Conservation (phyloP, 495 filamentous ascomycete genomes). For the Amniculicola lignicola region DNA sequence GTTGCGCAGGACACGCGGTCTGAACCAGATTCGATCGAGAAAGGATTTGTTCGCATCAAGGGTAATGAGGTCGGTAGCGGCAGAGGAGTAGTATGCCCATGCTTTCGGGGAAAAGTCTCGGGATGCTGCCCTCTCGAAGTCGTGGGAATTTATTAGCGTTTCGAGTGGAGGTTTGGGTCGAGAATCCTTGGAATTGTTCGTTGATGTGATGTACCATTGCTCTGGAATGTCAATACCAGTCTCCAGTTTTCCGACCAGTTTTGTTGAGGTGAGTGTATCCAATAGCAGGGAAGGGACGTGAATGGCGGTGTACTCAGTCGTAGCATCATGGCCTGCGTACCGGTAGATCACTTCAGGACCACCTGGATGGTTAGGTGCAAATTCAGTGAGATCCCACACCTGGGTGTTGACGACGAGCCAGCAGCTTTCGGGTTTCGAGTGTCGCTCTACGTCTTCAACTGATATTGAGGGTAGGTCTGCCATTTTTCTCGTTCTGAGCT, state of each 20-base stretch:
- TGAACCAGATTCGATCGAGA: slow-evolving; percentile 66
- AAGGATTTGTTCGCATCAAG: slow-evolving; percentile 54
- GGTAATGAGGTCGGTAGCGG: slow-evolving; percentile 73
- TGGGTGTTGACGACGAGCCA: slow-evolving; percentile 35
- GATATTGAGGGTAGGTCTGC: slow-evolving; percentile 3
- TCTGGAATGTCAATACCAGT: not conserved
- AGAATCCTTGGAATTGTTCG: slow-evolving; percentile 44
- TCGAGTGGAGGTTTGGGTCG: slow-evolving; percentile 54
- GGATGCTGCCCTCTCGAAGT: slow-evolving; percentile 67
- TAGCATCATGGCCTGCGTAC: slow-evolving; percentile 71
- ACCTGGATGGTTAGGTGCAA: slow-evolving; percentile 34
- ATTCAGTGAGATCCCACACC: slow-evolving; percentile 36
- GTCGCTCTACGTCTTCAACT: slow-evolving; percentile 6
- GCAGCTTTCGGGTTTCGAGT: slow-evolving; percentile 20
- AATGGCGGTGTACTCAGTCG: slow-evolving; percentile 62
- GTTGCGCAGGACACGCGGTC: slow-evolving; percentile 69
- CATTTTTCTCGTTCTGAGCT: too few relatives aligned
- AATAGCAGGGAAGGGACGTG: slow-evolving; percentile 61
- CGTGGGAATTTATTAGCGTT: slow-evolving; percentile 67
- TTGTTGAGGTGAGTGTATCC: slow-evolving; percentile 51
- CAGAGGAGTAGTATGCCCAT: slow-evolving; percentile 80
- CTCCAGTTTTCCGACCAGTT: slow-evolving; percentile 55
- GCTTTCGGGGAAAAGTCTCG: slow-evolving; percentile 64
- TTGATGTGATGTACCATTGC: slow-evolving; percentile 35
- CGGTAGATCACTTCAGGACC: slow-evolving; percentile 55